Evolutionary conservation across 768 basidiomycete genomes (phyloP), one percentile per base, ranked within the genome.

Genomic region (Trametes maxima): DNA sequence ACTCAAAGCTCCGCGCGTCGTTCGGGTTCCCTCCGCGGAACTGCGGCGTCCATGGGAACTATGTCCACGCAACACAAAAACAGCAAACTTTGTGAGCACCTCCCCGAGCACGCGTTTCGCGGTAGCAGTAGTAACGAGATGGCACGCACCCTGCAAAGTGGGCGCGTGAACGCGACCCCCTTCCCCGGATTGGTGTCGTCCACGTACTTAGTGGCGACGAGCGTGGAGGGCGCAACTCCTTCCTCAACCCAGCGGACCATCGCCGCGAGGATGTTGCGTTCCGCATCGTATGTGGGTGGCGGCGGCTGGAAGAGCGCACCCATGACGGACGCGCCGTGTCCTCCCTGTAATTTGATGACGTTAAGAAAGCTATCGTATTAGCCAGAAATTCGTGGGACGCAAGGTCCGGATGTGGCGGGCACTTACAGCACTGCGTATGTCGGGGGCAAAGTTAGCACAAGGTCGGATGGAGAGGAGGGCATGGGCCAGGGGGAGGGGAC

Each of bases 161-260:
- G 67, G 16, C 69, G 55, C 6, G 60, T 65, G 35, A 68, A 68
- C n/a, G 39, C 65, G 22, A 70, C 50, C 22, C 69, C 69, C 19
- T 66, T 55, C 16, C 60, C 49, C 16, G 50, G 57, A 37, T 66
- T 55, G 55, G 68, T 70, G 45, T 58, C 54, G 11, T 33, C 28
- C 8, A 56, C 57, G 42, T 62, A 70, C 43, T 60, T 42, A 10
- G 60, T 64, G 17, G 65, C 73, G 21, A 53, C 67, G 25, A 74
- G 36, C 12, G 39, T 58, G 6, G 62, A 60, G 1, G 74, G 74
- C 16, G 71, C 71, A 14, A 63, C 46, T 4, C 67, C 74, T 4
- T 70, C 42, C 64, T 76, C 75, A 37, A 76, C 72, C 75, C 75
- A 76, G 21, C 62, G 63, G 7, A 76, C 73, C 16, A 75, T 62